Conservation (phyloP, 768 basidiomycete species). For the Kwoniella mangroviensis region DNA sequence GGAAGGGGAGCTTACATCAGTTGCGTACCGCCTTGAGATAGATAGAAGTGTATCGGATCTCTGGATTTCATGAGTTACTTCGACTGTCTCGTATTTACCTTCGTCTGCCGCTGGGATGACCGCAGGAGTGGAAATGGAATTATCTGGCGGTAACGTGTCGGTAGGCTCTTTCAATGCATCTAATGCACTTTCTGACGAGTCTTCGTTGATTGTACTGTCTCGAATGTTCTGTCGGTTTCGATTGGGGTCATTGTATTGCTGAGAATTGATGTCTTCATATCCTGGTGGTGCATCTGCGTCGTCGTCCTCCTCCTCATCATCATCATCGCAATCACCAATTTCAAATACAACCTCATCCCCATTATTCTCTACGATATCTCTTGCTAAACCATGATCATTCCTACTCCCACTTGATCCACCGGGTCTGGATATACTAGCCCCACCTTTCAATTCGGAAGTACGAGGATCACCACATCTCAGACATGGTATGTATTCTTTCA, state of each 20-base stretch:
- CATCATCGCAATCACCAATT: conserved; percentile 46
- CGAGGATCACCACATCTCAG: conserved; percentile 49
- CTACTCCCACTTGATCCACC: neutral
- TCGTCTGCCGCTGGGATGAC: conserved; percentile 10
- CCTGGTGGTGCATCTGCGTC: conserved; percentile 22
- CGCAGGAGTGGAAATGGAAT: neutral
- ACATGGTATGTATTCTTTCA: conserved; percentile 52
- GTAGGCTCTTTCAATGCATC: too few species aligned
- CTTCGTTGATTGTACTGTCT: too few species aligned
- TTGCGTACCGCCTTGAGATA: conserved; percentile 46
- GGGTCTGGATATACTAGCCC: neutral
- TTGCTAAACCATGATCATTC: conserved; percentile 1
- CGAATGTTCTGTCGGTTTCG: neutral
- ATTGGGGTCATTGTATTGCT: too few species aligned
- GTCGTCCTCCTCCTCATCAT: conserved; percentile 15
- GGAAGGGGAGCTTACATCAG: conserved; percentile 51
- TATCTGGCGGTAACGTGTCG: too few species aligned
- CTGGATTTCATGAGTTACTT: conserved; percentile 42
- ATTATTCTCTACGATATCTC: conserved; percentile 15
- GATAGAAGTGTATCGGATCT: conserved; percentile 44
- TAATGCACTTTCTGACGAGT: too few species aligned
- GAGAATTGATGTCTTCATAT: too few species aligned
- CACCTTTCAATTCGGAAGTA: conserved; percentile 19
- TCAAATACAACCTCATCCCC: conserved; percentile 33
- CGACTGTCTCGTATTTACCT: conserved; percentile 34